phyloP scores from a whole-genome alignment of 163 green algal genomes.

The Scenedesmus sp. region DNA sequence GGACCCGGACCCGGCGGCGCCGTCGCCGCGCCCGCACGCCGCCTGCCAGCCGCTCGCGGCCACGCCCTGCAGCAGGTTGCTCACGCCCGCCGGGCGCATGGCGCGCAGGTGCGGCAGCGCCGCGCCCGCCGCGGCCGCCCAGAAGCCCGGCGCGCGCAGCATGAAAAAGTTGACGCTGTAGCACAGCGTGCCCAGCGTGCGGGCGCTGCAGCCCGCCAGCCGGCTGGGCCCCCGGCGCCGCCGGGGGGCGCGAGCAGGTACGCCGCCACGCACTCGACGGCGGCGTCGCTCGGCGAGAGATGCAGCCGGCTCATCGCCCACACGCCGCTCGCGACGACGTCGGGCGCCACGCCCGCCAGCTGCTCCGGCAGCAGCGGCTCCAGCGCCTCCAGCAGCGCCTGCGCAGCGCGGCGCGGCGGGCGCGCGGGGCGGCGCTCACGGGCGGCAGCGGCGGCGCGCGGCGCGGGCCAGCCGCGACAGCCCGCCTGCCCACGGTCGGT shows the following conservation, averaged over 20 bases:
- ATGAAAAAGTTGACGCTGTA: slow-evolving; percentile 43
- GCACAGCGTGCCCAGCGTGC: slow-evolving; percentile 15
- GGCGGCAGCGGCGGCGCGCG: no score
- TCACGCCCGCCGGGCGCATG: slow-evolving; percentile 13
- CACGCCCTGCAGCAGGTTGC: slow-evolving; percentile 36
- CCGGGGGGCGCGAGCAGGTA: neutral
- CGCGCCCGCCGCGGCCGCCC: slow-evolving; percentile 30
- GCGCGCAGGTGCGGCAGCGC: neutral
- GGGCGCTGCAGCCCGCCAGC: neutral
- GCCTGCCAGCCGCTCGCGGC: slow-evolving; percentile 14
- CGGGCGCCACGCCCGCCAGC: neutral
- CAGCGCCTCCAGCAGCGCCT: slow-evolving; percentile 24
- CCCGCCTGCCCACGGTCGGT: no score
- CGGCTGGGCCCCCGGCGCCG: neutral
- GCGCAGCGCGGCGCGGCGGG: no score
- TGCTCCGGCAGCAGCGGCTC: slow-evolving; percentile 12
- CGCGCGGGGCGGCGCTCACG: no score
- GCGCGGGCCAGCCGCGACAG: no score
- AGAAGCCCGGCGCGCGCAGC: slow-evolving; percentile 15
- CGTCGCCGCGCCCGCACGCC: neutral
- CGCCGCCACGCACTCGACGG: neutral
- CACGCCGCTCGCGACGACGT: slow-evolving; percentile 20
- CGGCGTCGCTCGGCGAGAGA: slow-evolving; percentile 1
- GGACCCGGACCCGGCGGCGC: no score
- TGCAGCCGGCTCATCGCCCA: slow-evolving; percentile 45